Conservation (phyloP, 2,329 filamentous ascomycete genomes). For the Aspergillus sclerotialis region DNA sequence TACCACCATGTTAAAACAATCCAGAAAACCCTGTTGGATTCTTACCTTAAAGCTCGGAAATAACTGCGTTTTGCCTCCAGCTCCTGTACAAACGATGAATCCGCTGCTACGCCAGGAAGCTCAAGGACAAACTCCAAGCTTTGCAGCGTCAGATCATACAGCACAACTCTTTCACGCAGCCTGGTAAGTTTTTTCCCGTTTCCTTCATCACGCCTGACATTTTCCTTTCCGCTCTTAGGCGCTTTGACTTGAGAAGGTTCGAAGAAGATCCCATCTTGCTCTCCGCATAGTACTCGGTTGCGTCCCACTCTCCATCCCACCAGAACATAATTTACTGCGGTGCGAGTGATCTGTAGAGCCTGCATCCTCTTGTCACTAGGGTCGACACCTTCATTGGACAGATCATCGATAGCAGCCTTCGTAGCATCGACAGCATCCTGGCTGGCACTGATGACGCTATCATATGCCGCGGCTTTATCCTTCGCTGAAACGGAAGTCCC, state of each 20-base stretch:
- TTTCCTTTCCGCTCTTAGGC: slow-evolving; percentile 46
- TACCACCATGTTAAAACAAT: slow-evolving; percentile 10
- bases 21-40: background rate
- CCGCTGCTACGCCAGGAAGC: slow-evolving; percentile 80
- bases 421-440: slow-evolving; percentile 93
- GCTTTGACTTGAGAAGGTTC: slow-evolving; percentile 40
- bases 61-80: slow-evolving; percentile 74
- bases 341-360: slow-evolving; percentile 82
- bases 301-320: slow-evolving; percentile 92
- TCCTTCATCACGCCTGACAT: slow-evolving; percentile 55
- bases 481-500: slow-evolving; percentile 35
- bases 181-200: slow-evolving; percentile 69
- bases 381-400: slow-evolving; percentile 73
- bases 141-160: slow-evolving; percentile 87
- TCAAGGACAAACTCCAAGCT: slow-evolving; percentile 87
- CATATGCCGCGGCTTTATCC: slow-evolving; percentile 79
- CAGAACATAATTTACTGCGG: slow-evolving; percentile 88
- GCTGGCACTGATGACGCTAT: slow-evolving; percentile 79
- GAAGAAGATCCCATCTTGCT: slow-evolving; percentile 65
- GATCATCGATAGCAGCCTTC: slow-evolving; percentile 86
- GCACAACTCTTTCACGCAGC: slow-evolving; percentile 75
- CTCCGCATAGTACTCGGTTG: slow-evolving; percentile 81
- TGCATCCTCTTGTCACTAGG: slow-evolving; percentile 85
- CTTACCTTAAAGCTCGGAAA: slow-evolving; percentile 79
- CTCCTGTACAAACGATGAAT: slow-evolving; percentile 66